Conservation (phyloP, 139 green algal genomes). For the Chlamydomonas sp. region DNA sequence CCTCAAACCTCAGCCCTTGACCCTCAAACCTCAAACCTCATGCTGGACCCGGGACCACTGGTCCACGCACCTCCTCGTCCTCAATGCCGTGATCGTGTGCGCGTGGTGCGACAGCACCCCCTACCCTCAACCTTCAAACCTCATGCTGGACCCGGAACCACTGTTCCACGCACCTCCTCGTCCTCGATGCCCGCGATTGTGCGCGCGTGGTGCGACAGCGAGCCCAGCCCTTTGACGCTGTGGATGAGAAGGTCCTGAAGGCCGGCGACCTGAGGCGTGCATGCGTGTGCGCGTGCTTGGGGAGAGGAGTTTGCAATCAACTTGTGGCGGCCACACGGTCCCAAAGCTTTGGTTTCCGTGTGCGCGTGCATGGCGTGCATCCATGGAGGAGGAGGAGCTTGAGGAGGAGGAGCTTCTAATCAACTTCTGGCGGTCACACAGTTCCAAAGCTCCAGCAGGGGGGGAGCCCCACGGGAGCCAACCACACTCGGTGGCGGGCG, state of each 20-base stretch:
- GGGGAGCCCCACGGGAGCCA: too few relatives aligned
- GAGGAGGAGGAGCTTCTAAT: background rate
- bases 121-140: conserved; percentile 3
- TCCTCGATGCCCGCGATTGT: background rate
- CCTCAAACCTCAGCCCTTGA: too few relatives aligned
- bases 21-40: background rate
- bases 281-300: too few relatives aligned
- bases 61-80: background rate
- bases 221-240: conserved; percentile 18
- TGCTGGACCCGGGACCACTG: too few relatives aligned
- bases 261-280: too few relatives aligned
- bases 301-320: conserved; percentile 22
- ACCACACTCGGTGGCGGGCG: too few relatives aligned
- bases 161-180: too few relatives aligned
- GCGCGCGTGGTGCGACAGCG: conserved; percentile 15
- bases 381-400: background rate
- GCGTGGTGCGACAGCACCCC: conserved; percentile 12
- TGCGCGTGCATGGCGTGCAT: background rate
- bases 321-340: background rate
- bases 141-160: too few relatives aligned
- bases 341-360: background rate
- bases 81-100: background rate
- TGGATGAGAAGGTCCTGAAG: conserved; percentile 54
- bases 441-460: too few relatives aligned
- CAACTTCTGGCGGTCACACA: background rate